A percentile compares a stretch with the other conserved stretches of the same genome.
phyloP scores from a whole-genome alignment of 768 basidiomycete species.

The Russula ochroleuca region DNA sequence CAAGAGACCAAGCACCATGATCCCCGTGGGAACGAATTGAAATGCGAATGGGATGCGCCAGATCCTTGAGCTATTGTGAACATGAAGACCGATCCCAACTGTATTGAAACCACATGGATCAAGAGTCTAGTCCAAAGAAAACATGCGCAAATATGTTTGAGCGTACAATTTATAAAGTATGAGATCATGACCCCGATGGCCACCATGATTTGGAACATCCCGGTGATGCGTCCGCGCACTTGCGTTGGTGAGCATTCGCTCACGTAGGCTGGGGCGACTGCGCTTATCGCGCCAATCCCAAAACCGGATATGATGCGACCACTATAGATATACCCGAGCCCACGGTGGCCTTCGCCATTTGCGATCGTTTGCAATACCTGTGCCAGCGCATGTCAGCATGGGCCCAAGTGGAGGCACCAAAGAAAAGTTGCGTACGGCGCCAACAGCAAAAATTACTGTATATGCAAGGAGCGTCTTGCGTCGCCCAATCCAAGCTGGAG shows the following conservation, averaged over 20 bases:
- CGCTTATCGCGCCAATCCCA: slow-evolving; percentile 78
- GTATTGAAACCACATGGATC: slow-evolving; percentile 1
- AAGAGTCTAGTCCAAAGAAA: neutral
- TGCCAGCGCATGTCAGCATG: neutral
- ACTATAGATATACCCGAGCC: slow-evolving; percentile 67
- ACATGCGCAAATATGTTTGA: neutral
- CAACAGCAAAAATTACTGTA: slow-evolving; percentile 59
- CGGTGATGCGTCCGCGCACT: slow-evolving; percentile 80
- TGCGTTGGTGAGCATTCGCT: slow-evolving; percentile 85
- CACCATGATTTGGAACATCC: slow-evolving; percentile 84
- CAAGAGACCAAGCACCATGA: slow-evolving; percentile 62
- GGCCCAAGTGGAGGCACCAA: neutral
- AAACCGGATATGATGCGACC: slow-evolving; percentile 78
- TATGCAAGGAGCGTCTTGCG: slow-evolving; percentile 58
- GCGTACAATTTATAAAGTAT: slow-evolving; percentile 74
- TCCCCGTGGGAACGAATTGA: slow-evolving; percentile 70
- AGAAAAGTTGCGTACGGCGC: slow-evolving; percentile 54
- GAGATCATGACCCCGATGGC: slow-evolving; percentile 82
- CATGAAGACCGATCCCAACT: slow-evolving; percentile 60
- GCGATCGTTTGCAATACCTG: slow-evolving; percentile 72
- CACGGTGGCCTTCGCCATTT: slow-evolving; percentile 47
- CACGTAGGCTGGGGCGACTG: slow-evolving; percentile 82
- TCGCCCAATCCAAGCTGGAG: slow-evolving; percentile 59
- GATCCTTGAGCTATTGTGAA: slow-evolving; percentile 43
- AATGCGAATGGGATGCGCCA: slow-evolving; percentile 75